These are phyloP conservation scores for Wallacemonas collosoma DNA, from an alignment of 208 protist species.

Conservation along the genomic window DNA sequence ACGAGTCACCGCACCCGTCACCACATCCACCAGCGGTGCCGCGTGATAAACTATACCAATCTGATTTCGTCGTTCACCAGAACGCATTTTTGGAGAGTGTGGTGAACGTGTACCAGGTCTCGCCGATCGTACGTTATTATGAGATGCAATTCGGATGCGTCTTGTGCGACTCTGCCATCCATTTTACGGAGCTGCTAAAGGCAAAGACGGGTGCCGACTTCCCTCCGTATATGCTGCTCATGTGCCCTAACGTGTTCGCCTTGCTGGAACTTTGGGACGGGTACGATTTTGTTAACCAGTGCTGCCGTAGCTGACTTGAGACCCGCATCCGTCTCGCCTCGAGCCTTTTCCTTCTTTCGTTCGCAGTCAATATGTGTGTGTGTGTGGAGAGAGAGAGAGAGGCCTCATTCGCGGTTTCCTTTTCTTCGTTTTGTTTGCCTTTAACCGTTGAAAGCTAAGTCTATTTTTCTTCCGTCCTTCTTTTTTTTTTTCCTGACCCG, in stretches of 20 bases:
- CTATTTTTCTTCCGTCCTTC: conserved; percentile 12
- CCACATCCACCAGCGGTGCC: neutral
- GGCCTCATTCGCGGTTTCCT: neutral
- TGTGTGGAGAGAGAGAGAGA: conserved; percentile 1
- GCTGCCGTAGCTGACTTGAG: conserved; percentile 14
- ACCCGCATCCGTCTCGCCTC: neutral
- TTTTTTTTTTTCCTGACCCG: conserved; percentile 17
- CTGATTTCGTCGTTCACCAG: conserved; percentile 34
- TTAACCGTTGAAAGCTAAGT: too few species aligned
- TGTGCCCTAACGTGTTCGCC: conserved; percentile 74
- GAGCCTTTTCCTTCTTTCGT: neutral
- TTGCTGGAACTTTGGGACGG: conserved; percentile 80
- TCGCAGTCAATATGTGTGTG: neutral
- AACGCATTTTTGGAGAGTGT: conserved; percentile 36
- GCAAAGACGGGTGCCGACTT: conserved; percentile 58
- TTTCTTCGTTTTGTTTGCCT: conserved; percentile 25
- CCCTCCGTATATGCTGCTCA: conserved; percentile 65
- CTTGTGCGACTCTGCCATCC: conserved; percentile 53
- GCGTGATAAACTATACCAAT: conserved; percentile 1
- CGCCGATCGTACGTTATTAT: conserved; percentile 62
- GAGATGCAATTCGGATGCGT: conserved; percentile 76
- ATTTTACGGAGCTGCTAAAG: conserved; percentile 46
- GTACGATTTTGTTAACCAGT: conserved; percentile 65
- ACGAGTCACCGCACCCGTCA: neutral
- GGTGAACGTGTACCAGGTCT: conserved; percentile 73